Evolutionary conservation across 2,329 filamentous ascomycete genomes (phyloP).

Genomic region (Colletotrichum viniferum): DNA sequence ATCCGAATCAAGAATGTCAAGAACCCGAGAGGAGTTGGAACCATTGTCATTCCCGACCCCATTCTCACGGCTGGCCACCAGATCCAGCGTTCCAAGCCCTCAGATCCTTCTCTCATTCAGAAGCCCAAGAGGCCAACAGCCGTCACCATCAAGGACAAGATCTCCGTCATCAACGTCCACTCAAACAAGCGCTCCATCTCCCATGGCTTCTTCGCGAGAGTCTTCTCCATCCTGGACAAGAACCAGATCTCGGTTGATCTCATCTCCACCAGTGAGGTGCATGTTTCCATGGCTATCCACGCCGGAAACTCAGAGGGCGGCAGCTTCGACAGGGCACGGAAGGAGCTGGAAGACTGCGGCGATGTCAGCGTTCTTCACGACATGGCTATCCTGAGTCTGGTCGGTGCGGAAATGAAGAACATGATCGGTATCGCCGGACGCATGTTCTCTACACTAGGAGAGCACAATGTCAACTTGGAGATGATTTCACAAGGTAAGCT

Average conservation of each 20-base stretch:
- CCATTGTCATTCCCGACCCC: conserved; percentile 81
- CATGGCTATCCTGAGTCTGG: conserved; percentile 95
- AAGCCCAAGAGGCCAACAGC: conserved; percentile 80
- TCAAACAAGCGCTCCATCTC: conserved; percentile 96
- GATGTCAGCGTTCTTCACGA: conserved; percentile 88
- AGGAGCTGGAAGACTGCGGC: conserved; percentile 79
- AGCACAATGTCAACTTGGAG: conserved; percentile 95
- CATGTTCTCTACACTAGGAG: conserved; percentile 94
- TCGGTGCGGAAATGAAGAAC: conserved; percentile 96
- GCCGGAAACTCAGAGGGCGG: conserved; percentile 70
- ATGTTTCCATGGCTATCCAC: conserved; percentile 96
- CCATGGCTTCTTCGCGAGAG: conserved; percentile 92
- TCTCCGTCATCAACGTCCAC: conserved; percentile 96
- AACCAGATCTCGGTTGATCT: conserved; percentile 91
- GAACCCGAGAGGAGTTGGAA: conserved; percentile 79
- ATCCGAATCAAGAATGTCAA: conserved; percentile 94
- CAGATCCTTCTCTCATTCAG: conserved; percentile 46
- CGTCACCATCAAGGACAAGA: conserved; percentile 96
- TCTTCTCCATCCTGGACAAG: conserved; percentile 89
- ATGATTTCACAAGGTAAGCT: conserved; percentile 96
- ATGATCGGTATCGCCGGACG: conserved; percentile 92
- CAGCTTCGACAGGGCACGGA: conserved; percentile 69
- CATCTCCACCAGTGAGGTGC: conserved; percentile 95
- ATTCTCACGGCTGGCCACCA: conserved; percentile 58
- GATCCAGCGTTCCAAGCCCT: conserved; percentile 57